Evolutionary conservation across 768 basidiomycete genomes (phyloP).

Genomic region (Russula brevipes): DNA sequence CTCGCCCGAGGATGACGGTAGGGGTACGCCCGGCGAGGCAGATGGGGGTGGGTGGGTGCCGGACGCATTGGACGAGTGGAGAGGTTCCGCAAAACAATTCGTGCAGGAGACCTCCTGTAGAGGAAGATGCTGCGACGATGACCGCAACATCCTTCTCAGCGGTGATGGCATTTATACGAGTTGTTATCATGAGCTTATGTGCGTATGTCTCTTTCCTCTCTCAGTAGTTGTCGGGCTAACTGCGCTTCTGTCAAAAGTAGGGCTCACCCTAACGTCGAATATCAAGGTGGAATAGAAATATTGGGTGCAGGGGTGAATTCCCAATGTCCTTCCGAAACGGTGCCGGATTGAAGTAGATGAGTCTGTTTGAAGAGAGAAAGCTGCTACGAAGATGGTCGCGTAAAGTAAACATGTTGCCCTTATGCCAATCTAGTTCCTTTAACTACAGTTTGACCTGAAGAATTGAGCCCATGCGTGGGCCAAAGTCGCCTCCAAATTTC

Average conservation of each 20-base stretch:
- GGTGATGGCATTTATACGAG: slow-evolving; percentile 5
- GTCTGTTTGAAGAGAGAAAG: neutral
- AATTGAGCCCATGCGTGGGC: neutral
- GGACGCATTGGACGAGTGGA: neutral
- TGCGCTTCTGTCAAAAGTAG: neutral
- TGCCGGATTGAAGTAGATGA: neutral
- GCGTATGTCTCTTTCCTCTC: neutral
- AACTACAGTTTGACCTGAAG: neutral
- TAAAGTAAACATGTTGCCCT: neutral
- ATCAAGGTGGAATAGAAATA: neutral
- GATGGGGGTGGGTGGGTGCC: slow-evolving; percentile 30
- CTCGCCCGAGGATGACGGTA: slow-evolving; percentile 43
- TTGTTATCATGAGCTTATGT: slow-evolving; percentile 7
- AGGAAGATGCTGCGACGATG: neutral
- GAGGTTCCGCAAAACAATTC: neutral
- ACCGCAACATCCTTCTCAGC: slow-evolving; percentile 1
- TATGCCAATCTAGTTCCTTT: neutral
- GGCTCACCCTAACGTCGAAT: neutral
- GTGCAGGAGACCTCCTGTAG: slow-evolving; percentile 2
- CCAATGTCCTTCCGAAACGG: neutral
- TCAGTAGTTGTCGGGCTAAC: neutral
- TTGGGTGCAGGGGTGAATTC: neutral
- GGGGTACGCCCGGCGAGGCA: slow-evolving; percentile 66
- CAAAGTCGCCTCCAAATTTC: neutral
- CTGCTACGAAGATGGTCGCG: neutral